These are phyloP conservation scores for Candida palmyrensis DNA, from an alignment of 805 yeast species.

Conservation along the genomic window DNA sequence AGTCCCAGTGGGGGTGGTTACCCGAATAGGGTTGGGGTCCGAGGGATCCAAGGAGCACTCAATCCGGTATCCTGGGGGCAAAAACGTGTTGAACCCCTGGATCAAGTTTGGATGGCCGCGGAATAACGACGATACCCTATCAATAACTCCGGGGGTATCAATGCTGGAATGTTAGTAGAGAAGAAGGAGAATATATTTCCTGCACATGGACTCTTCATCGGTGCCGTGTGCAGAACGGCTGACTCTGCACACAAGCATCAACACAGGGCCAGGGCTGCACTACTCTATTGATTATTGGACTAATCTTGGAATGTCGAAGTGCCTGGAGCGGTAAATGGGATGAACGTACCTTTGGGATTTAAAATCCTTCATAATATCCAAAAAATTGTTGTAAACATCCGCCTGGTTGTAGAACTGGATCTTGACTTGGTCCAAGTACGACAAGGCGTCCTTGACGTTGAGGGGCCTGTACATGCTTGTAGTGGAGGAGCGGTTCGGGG, in stretches of 20 bases:
- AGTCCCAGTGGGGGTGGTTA: conserved; percentile 93
- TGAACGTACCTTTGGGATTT: conserved; percentile 74
- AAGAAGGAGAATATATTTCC: no score
- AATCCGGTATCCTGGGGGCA: conserved; percentile 94
- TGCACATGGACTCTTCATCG: no score
- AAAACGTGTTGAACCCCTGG: conserved; percentile 95
- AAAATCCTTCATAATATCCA: conserved; percentile 98
- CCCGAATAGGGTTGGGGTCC: conserved; percentile 89
- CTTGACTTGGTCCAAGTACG: conserved; percentile 94
- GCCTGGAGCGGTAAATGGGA: conserved; percentile 1
- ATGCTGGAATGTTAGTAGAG: conserved; percentile 39
- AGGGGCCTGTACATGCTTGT: conserved; percentile 63
- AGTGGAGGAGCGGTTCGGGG: conserved; percentile 38
- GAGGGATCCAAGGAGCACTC: conserved; percentile 86
- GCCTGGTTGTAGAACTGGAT: conserved; percentile 88
- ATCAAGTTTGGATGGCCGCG: conserved; percentile 90
- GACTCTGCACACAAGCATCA: background rate
- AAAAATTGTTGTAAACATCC: conserved; percentile 90
- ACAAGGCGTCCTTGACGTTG: conserved; percentile 92
- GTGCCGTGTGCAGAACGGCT: no score
- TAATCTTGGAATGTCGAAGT: background rate
- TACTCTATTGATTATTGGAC: background rate
- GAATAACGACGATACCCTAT: conserved; percentile 85
- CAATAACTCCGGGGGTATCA: conserved; percentile 98
- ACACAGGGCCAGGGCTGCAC: background rate